Conservation (phyloP, 495 filamentous ascomycete genomes). For the Tuber umbilicatum region DNA sequence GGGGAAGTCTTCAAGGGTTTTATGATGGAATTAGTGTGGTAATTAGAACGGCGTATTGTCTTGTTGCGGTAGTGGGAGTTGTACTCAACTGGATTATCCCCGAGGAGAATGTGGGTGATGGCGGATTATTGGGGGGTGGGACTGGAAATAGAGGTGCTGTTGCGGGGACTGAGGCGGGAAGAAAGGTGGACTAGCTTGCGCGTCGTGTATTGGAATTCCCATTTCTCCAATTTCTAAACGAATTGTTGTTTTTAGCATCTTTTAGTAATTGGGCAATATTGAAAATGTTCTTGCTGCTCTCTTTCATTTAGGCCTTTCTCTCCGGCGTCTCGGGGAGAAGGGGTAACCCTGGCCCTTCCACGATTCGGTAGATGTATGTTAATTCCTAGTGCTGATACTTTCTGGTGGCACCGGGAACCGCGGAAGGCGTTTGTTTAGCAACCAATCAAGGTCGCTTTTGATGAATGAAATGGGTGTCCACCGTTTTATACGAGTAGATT, state of each 20-base stretch:
- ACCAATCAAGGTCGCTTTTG: not conserved
- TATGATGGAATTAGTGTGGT: slow-evolving; percentile 43
- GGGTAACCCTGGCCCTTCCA: not conserved
- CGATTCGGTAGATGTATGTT: not conserved
- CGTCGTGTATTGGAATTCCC: not conserved
- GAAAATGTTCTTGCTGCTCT: not conserved
- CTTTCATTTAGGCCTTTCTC: not conserved
- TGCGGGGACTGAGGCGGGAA: not conserved
- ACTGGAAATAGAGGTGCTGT: not conserved
- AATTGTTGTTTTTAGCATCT: not conserved
- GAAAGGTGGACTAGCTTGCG: not conserved
- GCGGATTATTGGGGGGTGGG: not conserved
- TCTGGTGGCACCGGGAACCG: not conserved
- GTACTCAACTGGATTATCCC: slow-evolving; percentile 43
- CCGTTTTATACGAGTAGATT: not conserved
- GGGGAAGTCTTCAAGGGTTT: slow-evolving; percentile 38
- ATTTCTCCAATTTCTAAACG: not conserved
- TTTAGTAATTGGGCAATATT: not conserved
- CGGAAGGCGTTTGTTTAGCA: not conserved
- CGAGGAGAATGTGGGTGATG: slow-evolving; percentile 24
- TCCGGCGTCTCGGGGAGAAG: not conserved
- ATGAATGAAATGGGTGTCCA: not conserved
- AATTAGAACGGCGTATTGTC: slow-evolving; percentile 44
- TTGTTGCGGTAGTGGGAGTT: slow-evolving; percentile 44
- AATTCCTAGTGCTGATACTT: not conserved